Conservation (phyloP, 768 basidiomycete species). For the Amanita jacksonii region DNA sequence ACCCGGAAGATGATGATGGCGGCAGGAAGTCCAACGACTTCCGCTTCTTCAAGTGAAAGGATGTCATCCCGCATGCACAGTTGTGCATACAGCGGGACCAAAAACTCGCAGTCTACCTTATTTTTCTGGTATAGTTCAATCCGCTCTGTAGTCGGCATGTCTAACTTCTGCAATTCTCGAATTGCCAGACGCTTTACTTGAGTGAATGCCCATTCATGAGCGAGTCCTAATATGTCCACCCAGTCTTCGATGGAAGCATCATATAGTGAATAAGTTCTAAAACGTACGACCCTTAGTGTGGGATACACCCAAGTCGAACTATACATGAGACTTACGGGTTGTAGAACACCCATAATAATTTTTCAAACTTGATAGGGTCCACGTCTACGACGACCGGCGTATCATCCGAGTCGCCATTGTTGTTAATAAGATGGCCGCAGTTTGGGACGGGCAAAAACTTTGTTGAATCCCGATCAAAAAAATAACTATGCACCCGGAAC, state of each 20-base stretch:
- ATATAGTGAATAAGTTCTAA: conserved; percentile 48
- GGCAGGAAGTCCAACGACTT: conserved; percentile 31
- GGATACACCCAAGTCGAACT: neutral
- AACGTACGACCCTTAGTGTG: neutral
- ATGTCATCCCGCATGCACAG: conserved; percentile 30
- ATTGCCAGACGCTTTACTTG: conserved; percentile 45
- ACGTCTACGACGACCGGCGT: conserved; percentile 32
- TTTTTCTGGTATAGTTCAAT: conserved; percentile 38
- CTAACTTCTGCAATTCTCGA: conserved; percentile 39
- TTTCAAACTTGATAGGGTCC: conserved; percentile 38
- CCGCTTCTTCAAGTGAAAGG: conserved; percentile 35
- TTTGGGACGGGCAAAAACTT: conserved; percentile 22
- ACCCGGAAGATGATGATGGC: conserved; percentile 11
- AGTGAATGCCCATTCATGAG: conserved; percentile 44
- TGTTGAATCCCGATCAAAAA: conserved; percentile 43
- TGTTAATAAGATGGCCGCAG: neutral
- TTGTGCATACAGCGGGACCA: conserved; percentile 32
- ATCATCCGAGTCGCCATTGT: conserved; percentile 18
- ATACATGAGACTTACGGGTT: conserved; percentile 35
- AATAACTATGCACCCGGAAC: conserved; percentile 44
- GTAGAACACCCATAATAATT: conserved; percentile 55
- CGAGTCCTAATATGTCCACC: conserved; percentile 42
- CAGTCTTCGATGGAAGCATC: conserved; percentile 41
- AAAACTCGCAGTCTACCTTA: conserved; percentile 24
- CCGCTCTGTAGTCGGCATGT: conserved; percentile 39